Conservation (phyloP, 2,329 filamentous ascomycete species). For the Colletotrichum sp. region DNA sequence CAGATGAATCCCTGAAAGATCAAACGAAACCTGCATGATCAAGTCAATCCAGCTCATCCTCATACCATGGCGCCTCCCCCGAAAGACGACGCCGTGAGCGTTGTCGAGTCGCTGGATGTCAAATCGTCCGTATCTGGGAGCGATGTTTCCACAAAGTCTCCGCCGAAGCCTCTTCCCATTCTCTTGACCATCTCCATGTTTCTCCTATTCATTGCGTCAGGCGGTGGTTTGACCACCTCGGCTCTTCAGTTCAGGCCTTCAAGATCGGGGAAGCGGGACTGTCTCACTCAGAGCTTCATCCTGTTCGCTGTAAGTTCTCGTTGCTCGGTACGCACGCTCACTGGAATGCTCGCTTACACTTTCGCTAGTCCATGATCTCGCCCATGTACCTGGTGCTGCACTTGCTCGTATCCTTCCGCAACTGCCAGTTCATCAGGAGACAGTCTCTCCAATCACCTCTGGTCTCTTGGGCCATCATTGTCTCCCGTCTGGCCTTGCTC, state of each 20-base stretch:
- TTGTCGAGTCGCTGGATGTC: conserved; percentile 20
- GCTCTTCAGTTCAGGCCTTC: conserved; percentile 19
- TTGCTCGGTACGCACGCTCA: too few species aligned
- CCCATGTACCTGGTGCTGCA: conserved; percentile 34
- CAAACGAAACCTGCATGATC: not conserved
- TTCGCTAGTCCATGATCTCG: conserved; percentile 28
- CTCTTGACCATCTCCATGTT: conserved; percentile 11
- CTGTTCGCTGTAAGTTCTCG: conserved; percentile 15
- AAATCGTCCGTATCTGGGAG: conserved; percentile 21
- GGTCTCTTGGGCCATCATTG: conserved; percentile 31
- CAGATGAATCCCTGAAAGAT: not conserved
- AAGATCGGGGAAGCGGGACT: conserved; percentile 6
- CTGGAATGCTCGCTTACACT: not conserved
- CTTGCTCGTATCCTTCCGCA: conserved; percentile 27
- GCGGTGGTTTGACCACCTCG: conserved; percentile 17
- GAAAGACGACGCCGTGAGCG: conserved; percentile 17
- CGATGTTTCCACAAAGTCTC: conserved; percentile 16
- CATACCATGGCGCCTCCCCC: conserved; percentile 3
- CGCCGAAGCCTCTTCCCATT: conserved; percentile 16
- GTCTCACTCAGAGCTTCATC: conserved; percentile 22
- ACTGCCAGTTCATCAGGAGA: conserved; percentile 23
- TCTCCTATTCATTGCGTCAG: conserved; percentile 13
- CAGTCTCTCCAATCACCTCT: conserved; percentile 30
- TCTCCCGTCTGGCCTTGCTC: conserved; percentile 27
- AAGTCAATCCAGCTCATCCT: not conserved